Evolutionary conservation across 331 rosid species (phyloP).

Genomic region (Pyracantha coccinea): DNA sequence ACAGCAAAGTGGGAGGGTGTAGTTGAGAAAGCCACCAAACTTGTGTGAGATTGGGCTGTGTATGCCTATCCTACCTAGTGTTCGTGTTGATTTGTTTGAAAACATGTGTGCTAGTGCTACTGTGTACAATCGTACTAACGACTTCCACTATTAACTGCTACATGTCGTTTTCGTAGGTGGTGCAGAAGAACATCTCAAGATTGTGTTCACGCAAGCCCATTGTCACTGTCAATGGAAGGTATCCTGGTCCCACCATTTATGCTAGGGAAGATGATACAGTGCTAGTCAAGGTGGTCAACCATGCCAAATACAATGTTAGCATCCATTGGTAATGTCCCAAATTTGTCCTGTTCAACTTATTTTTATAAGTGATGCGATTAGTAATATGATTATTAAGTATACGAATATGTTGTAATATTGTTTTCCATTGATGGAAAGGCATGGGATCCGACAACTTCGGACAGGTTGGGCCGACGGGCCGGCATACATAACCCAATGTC

Average conservation of each 20-base stretch:
- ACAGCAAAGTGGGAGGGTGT: not conserved
- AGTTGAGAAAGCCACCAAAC: constrained; percentile 7
- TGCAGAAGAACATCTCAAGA: constrained; percentile 50
- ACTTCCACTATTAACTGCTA: not conserved
- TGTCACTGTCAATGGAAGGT: constrained; percentile 58
- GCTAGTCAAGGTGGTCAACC: constrained; percentile 73
- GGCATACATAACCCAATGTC: constrained; percentile 79
- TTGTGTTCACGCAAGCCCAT: constrained; percentile 68
- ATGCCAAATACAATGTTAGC: constrained; percentile 74
- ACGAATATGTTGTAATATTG: not conserved
- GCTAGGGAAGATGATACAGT: constrained; percentile 86
- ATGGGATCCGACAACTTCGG: constrained; percentile 61
- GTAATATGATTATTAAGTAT: not conserved
- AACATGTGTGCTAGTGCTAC: not conserved
- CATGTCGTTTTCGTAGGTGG: constrained; percentile 33
- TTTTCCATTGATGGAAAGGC: constrained; percentile 24
- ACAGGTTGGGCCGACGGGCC: constrained; percentile 94
- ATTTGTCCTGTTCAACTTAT: not conserved
- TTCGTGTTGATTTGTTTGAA: not conserved
- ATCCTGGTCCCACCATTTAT: constrained; percentile 75
- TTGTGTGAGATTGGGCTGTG: not conserved
- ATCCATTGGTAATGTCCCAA: constrained; percentile 57
- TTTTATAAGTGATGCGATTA: not conserved
- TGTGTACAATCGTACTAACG: not conserved
- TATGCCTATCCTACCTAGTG: not conserved